Evolutionary conservation across 2,329 filamentous ascomycete genomes (phyloP).

Genomic region (Corynespora cassiicola): DNA sequence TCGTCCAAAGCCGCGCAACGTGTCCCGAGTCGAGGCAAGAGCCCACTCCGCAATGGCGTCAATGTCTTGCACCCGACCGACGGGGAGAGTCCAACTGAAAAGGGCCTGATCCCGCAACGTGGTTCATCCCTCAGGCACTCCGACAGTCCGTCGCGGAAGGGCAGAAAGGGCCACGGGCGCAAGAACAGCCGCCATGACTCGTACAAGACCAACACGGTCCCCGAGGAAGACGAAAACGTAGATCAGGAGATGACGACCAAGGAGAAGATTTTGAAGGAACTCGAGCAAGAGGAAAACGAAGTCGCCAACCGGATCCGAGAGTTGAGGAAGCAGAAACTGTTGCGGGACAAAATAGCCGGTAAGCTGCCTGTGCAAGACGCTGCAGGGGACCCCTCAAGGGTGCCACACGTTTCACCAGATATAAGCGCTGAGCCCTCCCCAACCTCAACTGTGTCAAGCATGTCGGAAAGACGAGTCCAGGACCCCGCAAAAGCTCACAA

Average conservation of each 20-base stretch:
- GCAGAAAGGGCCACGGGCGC: conserved; percentile 29
- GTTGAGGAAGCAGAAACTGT: conserved; percentile 63
- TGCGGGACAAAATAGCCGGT: conserved; percentile 54
- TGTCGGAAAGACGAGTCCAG: conserved; percentile 33
- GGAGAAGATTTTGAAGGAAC: conserved; percentile 38
- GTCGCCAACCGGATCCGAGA: conserved; percentile 65
- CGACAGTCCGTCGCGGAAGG: conserved; percentile 39
- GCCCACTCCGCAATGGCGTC: conserved; percentile 35
- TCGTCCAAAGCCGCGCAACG: conserved; percentile 35
- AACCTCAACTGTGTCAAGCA: conserved; percentile 40
- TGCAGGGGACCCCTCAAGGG: conserved; percentile 48
- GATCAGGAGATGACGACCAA: conserved; percentile 29
- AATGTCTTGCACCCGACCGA: conserved; percentile 29
- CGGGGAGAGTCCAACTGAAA: conserved; percentile 32
- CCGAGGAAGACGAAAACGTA: conserved; percentile 32
- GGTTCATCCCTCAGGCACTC: conserved; percentile 42
- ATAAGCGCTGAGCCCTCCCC: conserved; percentile 35
- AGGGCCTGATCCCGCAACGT: conserved; percentile 39
- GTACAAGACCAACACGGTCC: conserved; percentile 32
- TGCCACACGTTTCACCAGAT: conserved; percentile 41
- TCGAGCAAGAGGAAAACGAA: conserved; percentile 57
- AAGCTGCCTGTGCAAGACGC: conserved; percentile 42
- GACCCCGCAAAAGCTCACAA: conserved; percentile 50
- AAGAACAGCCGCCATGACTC: conserved; percentile 32
- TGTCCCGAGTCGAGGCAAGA: conserved; percentile 39